phyloP scores from a whole-genome alignment of 148 eudicot species.

The Rhododendron vialii region DNA sequence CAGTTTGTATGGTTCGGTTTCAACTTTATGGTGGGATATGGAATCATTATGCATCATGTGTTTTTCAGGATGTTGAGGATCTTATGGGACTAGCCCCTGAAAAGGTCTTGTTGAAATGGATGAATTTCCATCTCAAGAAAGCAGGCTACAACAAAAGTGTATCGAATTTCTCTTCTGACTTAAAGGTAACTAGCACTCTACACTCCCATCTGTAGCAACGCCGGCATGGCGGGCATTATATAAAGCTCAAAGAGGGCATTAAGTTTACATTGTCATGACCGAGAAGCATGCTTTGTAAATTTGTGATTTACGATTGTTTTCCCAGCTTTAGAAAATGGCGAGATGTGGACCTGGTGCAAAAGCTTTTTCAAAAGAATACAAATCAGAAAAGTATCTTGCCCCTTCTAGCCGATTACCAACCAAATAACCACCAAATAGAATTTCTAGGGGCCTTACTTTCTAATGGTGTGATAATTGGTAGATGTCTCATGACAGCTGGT shows the following conservation, averaged over 20 bases:
- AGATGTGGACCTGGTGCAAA: neutral
- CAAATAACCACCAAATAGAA: neutral
- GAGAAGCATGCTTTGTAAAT: neutral
- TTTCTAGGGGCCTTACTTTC: neutral
- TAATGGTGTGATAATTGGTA: neutral
- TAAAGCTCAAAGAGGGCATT: neutral
- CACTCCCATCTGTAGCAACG: neutral
- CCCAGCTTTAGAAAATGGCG: neutral
- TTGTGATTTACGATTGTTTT: neutral
- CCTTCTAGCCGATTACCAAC: neutral
- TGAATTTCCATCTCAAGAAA: conserved; percentile 84
- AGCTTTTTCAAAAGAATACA: neutral
- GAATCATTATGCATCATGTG: neutral
- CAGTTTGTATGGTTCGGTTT: neutral
- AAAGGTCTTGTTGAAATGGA: conserved; percentile 74
- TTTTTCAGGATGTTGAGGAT: conserved; percentile 72
- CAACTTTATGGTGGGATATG: neutral
- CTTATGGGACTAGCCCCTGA: conserved; percentile 68
- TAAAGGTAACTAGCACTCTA: conserved; percentile 46
- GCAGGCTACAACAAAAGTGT: conserved; percentile 62
- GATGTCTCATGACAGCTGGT: neutral
- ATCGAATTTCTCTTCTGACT: conserved; percentile 70
- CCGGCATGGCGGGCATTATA: neutral
- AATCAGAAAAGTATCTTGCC: neutral
- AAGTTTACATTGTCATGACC: neutral